Evolutionary conservation across 148 eudicot genomes (phyloP).

Genomic region (Rheum nobile): DNA sequence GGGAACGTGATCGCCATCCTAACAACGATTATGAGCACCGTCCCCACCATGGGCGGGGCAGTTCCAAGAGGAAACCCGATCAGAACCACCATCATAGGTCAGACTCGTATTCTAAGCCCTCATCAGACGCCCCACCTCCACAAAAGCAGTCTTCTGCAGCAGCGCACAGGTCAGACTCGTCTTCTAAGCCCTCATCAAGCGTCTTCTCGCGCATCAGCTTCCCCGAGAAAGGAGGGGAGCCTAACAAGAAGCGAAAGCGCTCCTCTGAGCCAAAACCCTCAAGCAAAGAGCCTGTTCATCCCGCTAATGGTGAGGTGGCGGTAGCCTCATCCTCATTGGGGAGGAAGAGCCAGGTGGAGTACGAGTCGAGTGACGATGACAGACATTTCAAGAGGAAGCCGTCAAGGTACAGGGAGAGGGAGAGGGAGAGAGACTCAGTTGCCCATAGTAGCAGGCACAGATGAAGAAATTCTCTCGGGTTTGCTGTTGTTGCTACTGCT

Average conservation of each 20-base stretch:
- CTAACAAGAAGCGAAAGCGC: conserved; percentile 35
- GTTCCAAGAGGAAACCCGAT: neutral
- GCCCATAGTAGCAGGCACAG: conserved; percentile 14
- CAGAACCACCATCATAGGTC: conserved; percentile 13
- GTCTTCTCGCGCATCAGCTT: conserved; percentile 71
- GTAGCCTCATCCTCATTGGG: neutral
- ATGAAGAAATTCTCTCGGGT: neutral
- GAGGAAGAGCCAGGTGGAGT: conserved; percentile 22
- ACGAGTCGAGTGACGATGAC: conserved; percentile 59
- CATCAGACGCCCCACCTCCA: conserved; percentile 8
- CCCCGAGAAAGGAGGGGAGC: conserved; percentile 26
- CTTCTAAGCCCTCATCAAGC: conserved; percentile 31
- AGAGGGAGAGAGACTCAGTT: conserved; percentile 6
- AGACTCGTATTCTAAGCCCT: conserved; percentile 20
- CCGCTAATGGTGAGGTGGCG: neutral
- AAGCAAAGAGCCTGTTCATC: neutral
- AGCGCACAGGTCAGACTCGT: no score
- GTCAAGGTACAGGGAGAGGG: conserved; percentile 32
- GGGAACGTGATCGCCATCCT: neutral
- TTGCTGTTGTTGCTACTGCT: neutral
- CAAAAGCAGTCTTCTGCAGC: conserved; percentile 8
- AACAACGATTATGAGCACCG: neutral
- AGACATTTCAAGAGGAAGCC: conserved; percentile 79
- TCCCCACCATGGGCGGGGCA: neutral
- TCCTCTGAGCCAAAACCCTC: conserved; percentile 12